These are phyloP conservation scores for Trichosporon inkin DNA, from an alignment of 1,284 basidiomycete species.

Conservation along the genomic window DNA sequence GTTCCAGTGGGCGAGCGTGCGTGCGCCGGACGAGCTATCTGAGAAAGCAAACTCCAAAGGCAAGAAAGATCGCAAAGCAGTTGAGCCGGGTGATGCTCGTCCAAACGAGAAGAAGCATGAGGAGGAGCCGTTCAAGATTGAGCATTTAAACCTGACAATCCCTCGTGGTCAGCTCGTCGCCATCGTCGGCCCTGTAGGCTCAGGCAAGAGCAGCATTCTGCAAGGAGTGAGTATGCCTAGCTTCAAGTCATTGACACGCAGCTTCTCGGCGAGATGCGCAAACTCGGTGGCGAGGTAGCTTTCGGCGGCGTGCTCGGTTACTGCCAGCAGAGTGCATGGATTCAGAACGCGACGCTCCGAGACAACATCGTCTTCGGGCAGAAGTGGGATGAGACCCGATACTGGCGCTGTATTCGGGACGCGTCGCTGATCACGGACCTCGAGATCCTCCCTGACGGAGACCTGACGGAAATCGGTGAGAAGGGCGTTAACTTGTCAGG, in stretches of 20 bases:
- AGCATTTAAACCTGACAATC: constrained; percentile 57
- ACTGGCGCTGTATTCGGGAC: constrained; percentile 62
- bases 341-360: constrained; percentile 69
- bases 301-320: constrained; percentile 72
- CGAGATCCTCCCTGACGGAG: constrained; percentile 67
- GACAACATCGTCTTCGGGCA: constrained; percentile 62
- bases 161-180: constrained; percentile 61
- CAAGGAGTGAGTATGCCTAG: constrained; percentile 54
- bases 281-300: constrained; percentile 55
- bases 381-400: constrained; percentile 62
- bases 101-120: not conserved
- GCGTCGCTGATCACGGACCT: constrained; percentile 65
- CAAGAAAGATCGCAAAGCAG: not conserved
- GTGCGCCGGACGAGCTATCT: constrained; percentile 6
- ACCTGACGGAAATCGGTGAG: constrained; percentile 57
- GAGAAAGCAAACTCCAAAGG: constrained; percentile 1
- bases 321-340: constrained; percentile 76
- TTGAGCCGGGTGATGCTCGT: not conserved
- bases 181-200: constrained; percentile 61
- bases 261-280: constrained; percentile 67
- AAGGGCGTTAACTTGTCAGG: constrained; percentile 52
- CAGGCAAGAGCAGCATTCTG: constrained; percentile 62
- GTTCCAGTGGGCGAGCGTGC: constrained; percentile 58
- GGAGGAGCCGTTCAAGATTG: constrained; percentile 55
- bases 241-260: not conserved